These are phyloP conservation scores for Pseudozyma hubeiensis DNA, from an alignment of 1,284 basidiomycete genomes.

Conservation along the genomic window DNA sequence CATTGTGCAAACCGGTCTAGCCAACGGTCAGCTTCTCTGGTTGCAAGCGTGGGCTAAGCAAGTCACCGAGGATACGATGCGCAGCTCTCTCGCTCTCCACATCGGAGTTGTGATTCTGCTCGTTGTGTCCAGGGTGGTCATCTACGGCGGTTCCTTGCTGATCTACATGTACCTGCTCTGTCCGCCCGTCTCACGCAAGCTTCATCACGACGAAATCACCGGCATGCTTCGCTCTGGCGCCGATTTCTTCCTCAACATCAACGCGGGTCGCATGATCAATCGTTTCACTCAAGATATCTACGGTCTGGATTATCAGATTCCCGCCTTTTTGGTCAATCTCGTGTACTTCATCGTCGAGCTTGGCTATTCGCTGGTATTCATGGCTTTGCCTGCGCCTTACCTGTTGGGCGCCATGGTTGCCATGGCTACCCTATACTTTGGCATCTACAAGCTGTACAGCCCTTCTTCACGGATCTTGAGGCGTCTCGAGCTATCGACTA, in stretches of 20 bases:
- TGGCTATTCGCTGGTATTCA: slow-evolving; percentile 17
- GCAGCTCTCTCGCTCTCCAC: slow-evolving; percentile 9
- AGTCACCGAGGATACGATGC: slow-evolving; percentile 7
- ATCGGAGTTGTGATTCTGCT: slow-evolving; percentile 3
- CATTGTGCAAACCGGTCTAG: not conserved
- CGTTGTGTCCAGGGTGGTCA: not conserved
- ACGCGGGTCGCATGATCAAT: slow-evolving; percentile 43
- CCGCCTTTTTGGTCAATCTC: slow-evolving; percentile 10
- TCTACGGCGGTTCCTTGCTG: slow-evolving; percentile 5
- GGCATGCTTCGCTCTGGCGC: slow-evolving; percentile 17
- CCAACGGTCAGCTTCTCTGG: slow-evolving; percentile 19
- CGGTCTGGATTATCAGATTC: slow-evolving; percentile 31
- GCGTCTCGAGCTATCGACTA: slow-evolving; percentile 45
- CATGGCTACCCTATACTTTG: slow-evolving; percentile 11
- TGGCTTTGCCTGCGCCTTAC: slow-evolving; percentile 30
- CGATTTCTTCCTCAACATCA: slow-evolving; percentile 35
- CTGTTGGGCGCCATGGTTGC: slow-evolving; percentile 15
- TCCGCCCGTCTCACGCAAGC: slow-evolving; percentile 4
- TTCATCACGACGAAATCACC: slow-evolving; percentile 19
- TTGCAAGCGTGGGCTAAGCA: slow-evolving; percentile 14
- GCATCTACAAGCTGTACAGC: slow-evolving; percentile 33
- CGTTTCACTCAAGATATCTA: slow-evolving; percentile 53
- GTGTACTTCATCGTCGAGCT: slow-evolving; percentile 13
- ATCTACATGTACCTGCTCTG: slow-evolving; percentile 4
- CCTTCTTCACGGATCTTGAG: slow-evolving; percentile 44